Evolutionary conservation across 2,329 filamentous ascomycete genomes (phyloP), one percentile per base, ranked within the genome.

Genomic region (Diplodia sapinea): DNA sequence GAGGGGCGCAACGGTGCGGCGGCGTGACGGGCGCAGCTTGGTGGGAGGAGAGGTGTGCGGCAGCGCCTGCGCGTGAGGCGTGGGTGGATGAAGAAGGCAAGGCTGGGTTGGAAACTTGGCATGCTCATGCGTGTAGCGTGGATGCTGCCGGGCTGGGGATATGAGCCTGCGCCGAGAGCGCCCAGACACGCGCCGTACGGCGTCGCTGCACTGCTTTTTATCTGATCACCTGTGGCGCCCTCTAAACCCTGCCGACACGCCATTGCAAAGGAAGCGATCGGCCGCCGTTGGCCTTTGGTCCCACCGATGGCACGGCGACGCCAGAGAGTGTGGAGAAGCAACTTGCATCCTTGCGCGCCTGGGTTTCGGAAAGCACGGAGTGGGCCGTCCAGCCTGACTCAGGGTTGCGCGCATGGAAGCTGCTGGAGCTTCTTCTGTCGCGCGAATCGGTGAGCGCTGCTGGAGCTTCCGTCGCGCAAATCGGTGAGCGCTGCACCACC

Each of bases 171-270:
- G 64, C 64, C 64, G 64, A 66, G 64, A 57, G 52, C 64, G 64
- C 54, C 51, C 54, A 57, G 64, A 47, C 50, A 38, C 52, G 38
- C 51, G 50, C 54, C 51, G 64, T 56, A 57, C 40, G 51, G 51
- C 51, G 40, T 54, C 38, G 51, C 51, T 66, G 66, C 57, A 62
- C 55, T 67, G 49, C 66, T 67, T 67, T 67, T 67, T 54, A 62
- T 67, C 66, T 62, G 56, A 63, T 56, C 66, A 67, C 64, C 33
- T 66, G 64, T 66, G 64, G 64, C 64, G 64, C 36, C 64, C 38
- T 54, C 51, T 29, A 40, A 66, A 57, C 64, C 64, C 64, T 66
- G 64, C 50, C 47, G 63, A 47, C 66, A 50, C 49, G 50, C 43
- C 26, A 57, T 67, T 23, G 23, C 31, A 50, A 49, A 49, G 66